Evolutionary conservation across 305 asterid species (phyloP).

Genomic region (Lippia alba): DNA sequence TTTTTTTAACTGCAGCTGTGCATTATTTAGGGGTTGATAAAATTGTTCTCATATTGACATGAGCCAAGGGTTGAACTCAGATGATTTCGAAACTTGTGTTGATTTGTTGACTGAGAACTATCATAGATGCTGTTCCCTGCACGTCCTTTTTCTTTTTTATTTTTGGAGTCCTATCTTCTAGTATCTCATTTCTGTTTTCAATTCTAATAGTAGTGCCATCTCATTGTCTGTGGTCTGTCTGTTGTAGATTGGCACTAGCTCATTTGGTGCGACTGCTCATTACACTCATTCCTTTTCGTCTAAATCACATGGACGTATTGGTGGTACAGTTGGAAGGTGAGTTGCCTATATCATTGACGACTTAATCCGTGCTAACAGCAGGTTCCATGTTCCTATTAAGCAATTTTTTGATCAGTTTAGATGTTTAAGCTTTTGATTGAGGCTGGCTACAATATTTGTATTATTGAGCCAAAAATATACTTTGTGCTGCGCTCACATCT

Average conservation of each 20-base stretch:
- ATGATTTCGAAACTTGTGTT: no score
- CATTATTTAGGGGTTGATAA: constrained; percentile 5
- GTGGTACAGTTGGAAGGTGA: constrained; percentile 89
- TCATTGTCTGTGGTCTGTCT: constrained; percentile 7
- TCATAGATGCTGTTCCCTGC: no score
- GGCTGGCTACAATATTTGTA: no score
- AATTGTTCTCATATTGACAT: constrained; percentile 15
- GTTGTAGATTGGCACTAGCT: constrained; percentile 79
- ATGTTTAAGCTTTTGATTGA: constrained; percentile 7
- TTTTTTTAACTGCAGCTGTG: background rate
- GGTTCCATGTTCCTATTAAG: constrained; percentile 12
- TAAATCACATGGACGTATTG: constrained; percentile 88
- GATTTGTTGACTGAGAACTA: no score
- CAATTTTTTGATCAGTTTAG: background rate
- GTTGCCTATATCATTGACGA: constrained; percentile 16
- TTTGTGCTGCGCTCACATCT: background rate
- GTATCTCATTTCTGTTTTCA: no score
- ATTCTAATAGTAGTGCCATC: no score
- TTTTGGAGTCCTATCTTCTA: no score
- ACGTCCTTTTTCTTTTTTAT: no score
- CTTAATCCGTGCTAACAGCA: background rate
- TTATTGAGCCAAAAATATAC: background rate
- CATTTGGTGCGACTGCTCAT: constrained; percentile 76
- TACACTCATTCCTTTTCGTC: constrained; percentile 79
- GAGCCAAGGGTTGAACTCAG: background rate